Evolutionary conservation across 805 yeast species (phyloP), one percentile per base, ranked within the genome.

Genomic region (Teunomyces panamensis): DNA sequence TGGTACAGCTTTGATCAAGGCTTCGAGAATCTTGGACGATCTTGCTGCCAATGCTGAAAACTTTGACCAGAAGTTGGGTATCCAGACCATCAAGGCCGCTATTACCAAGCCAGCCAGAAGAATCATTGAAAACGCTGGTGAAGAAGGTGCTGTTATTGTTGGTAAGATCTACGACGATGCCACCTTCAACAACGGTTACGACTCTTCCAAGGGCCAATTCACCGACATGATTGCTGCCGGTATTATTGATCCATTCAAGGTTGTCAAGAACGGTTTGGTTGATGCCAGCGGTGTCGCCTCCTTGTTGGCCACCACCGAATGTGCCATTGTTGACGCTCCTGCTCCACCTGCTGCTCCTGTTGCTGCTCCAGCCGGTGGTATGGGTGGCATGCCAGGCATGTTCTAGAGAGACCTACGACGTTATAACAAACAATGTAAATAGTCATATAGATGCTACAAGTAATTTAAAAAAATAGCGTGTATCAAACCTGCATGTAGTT

Each of bases 251-350:
- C 99, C 99, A 58, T 89, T 92, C 82, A 92, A 90, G 81, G 98
- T 92, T 58, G 97, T 94, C 51, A 89, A 94, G 78, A 84, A 89
- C 62, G 97, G 98, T 53, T 78, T 94, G 63, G 89, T 89, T 48
- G 98, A 94, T 64, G 98, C 99, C 52, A 81, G 96, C 44, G 96
- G 98, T 77, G 97, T 94, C 54, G 98, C 99, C 42, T 89, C 97
- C 28, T 78, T 94, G 68, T 80, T 94, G 69, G 97, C 98, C 55
- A 92, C 98, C 50, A 92, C 99, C 55, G 99, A 94, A 77, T 95
- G 97, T 70, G 97, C 97, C 54, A 89, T 94, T 63, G 96, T 90
- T 50, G 97, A 87, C 60, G 96, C 95, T 55, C 96, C 97, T 60
- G 85, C 83, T 71, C 94, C 92, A 63, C 73, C 73, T 55, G 62